Conservation (phyloP, 352 stramenopile species). For the Phytophthora foliorum region DNA sequence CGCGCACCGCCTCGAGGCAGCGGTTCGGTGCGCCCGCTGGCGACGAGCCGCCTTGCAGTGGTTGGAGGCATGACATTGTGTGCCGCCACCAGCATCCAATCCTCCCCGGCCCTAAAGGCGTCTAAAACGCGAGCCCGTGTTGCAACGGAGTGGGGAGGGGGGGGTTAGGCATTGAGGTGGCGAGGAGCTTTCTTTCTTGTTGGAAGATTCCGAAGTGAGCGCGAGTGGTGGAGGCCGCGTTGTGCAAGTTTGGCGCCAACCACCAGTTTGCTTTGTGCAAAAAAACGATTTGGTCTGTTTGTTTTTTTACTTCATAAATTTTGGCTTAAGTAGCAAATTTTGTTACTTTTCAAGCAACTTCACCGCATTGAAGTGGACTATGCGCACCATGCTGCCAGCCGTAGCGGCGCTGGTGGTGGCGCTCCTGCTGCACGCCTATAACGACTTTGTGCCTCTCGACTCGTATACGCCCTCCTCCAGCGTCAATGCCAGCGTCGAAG, state of each 20-base stretch:
- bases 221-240: no score
- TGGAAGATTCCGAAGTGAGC: no score
- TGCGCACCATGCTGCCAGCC: conserved; percentile 1
- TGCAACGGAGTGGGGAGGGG: no score
- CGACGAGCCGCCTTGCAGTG: neutral
- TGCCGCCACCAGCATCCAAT: neutral
- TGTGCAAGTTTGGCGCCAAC: neutral
- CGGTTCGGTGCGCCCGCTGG: neutral
- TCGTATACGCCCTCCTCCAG: conserved; percentile 31
- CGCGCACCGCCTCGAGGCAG: neutral
- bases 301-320: neutral
- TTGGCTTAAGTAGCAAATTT: no score
- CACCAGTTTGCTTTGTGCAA: neutral
- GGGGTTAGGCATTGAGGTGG: no score
- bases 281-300: neutral
- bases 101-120: neutral
- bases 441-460: conserved; percentile 66
- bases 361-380: no score
- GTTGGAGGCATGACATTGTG: conserved; percentile 8
- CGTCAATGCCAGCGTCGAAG: conserved; percentile 46
- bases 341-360: no score
- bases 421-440: conserved; percentile 48
- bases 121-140: no score
- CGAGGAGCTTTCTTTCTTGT: no score
- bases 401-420: conserved; percentile 35